Evolutionary conservation across 345 rosid species (phyloP), one percentile per base, ranked within the genome.

Genomic region (Salix koriyanagi): DNA sequence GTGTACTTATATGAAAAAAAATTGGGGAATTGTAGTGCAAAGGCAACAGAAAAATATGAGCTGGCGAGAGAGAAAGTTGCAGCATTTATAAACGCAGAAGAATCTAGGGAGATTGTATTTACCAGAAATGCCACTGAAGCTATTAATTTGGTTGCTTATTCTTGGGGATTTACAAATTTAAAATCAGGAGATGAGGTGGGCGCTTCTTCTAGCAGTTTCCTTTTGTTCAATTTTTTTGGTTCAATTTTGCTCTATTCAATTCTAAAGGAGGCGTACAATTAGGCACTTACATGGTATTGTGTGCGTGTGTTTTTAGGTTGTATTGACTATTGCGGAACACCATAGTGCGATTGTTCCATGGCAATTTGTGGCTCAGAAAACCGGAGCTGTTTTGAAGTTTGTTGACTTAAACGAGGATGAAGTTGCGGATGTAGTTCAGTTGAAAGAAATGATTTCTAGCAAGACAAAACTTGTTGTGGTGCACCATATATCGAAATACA

Each of bases 121-220:
- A 96, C 99, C 1, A 91, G 89, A 79, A 93, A 96, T 80, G 99
- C 99, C 4, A 93, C 99, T 32, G 99, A 96, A 84, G 99, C 99
- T 54, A 90, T 96, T 79, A 93, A 96, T 88, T 87, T 96, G 39
- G 96, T 96, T 0, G 97, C 99, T 39, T 82, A 93, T 61, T 82
- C 96, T 1, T 93, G 97, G 99, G 99, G 97, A 61, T 88, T 91
- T 16, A 77, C 81, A 0, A 93, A 91, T 76, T 85, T 96, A 58
- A 89, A 87, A 77, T 82, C 89, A 30, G 92, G 89, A 32, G 93
- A 96, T 76, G 98, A 96, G 97, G 98, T 95, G 36, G 62, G 70
- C 54, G 25, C 71, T 67, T 48, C 28, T 62, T 21, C 28, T 25
- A 60, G 28, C 65, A 1, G 21, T 19, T n/a, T 60, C 26, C 23